Evolutionary conservation across 176 grass and related monocot species (phyloP), one percentile per base, ranked within the genome.

Genomic region (Typha latifolia): DNA sequence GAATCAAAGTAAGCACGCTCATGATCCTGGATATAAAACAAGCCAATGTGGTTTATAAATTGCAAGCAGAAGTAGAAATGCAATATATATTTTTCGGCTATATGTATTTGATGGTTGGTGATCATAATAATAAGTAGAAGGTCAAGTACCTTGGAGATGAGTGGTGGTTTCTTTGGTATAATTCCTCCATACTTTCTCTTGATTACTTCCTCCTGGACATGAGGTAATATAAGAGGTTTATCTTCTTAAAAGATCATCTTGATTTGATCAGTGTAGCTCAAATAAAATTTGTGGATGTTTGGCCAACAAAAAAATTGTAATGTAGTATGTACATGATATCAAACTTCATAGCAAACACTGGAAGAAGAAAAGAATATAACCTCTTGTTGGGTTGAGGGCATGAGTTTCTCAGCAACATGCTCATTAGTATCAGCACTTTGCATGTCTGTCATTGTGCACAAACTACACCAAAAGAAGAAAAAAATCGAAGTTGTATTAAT

Each of bases 131-230:
- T 43, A 43, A 19, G 48, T 4, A 15, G 50, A 51, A 62, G 67
- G 13, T 19, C 31, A 85, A 19, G 32, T 72, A 87, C 92, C 88
- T 91, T 91, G 76, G 88, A 96, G 69, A 96, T 88, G 64, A 96
- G 84, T 12, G 88, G 92, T 64, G 88, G 84, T 75, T 91, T 91
- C 80, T 84, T 96, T 15, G 88, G 88, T 66, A 89, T 34, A 72
- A 96, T 72, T 78, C 92, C 92, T 72, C 87, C 88, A 63, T 91
- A 91, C 69, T 96, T 96, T 68, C 88, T 96, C 74, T 88, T 96
- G 69, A 91, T 70, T 67, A 49, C 77, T 79, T 78, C 82, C 74
- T 96, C 92, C 87, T 96, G 80, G 19, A 20, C 29, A 74, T 14
- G 69, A 22, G 43, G 64, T 12, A 72, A 55, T 63, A 72, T 31